phyloP scores from a whole-genome alignment of 1,139 yeast species.

The Kodamaea plutei region DNA sequence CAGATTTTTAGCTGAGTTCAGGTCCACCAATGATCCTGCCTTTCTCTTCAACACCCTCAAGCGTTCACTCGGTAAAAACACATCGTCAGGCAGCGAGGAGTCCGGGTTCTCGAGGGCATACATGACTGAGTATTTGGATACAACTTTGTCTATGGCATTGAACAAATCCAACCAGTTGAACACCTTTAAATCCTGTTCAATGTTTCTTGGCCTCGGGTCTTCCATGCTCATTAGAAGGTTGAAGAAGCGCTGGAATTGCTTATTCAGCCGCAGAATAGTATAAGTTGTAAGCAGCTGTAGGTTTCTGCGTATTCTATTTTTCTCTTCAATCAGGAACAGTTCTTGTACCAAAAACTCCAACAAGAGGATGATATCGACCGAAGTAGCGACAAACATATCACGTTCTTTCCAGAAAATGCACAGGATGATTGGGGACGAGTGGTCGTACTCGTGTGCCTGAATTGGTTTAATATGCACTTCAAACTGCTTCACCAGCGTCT shows the following conservation, averaged over 20 bases:
- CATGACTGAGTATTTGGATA: constrained; percentile 45
- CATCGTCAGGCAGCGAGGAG: too few relatives aligned
- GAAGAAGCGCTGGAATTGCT: constrained; percentile 48
- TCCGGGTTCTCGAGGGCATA: constrained; percentile 1
- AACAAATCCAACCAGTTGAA: constrained; percentile 56
- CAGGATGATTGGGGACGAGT: constrained; percentile 39
- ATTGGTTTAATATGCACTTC: constrained; percentile 25
- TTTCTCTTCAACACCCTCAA: constrained; percentile 24
- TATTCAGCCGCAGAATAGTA: constrained; percentile 51
- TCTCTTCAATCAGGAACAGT: constrained; percentile 61
- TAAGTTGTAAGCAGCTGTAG: constrained; percentile 62
- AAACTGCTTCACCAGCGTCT: constrained; percentile 21
- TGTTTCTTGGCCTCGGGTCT: constrained; percentile 66
- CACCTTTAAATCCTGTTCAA: constrained; percentile 70
- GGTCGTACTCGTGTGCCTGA: constrained; percentile 19
- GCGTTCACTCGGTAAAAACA: constrained; percentile 26
- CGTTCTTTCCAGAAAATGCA: constrained; percentile 61
- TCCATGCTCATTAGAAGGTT: constrained; percentile 59
- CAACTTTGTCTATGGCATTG: constrained; percentile 56
- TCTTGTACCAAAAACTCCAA: constrained; percentile 56
- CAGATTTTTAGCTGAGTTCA: constrained; percentile 9
- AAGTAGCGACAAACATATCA: constrained; percentile 52
- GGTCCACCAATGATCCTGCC: constrained; percentile 7
- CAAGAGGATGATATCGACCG: constrained; percentile 60
- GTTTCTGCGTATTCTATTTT: constrained; percentile 66